Percentiles rank a stretch among this genome's conserved stretches.
These are phyloP conservation scores for Parsonsia alboflavescens DNA, from an alignment of 257 asterid genomes.

Conservation along the genomic window DNA sequence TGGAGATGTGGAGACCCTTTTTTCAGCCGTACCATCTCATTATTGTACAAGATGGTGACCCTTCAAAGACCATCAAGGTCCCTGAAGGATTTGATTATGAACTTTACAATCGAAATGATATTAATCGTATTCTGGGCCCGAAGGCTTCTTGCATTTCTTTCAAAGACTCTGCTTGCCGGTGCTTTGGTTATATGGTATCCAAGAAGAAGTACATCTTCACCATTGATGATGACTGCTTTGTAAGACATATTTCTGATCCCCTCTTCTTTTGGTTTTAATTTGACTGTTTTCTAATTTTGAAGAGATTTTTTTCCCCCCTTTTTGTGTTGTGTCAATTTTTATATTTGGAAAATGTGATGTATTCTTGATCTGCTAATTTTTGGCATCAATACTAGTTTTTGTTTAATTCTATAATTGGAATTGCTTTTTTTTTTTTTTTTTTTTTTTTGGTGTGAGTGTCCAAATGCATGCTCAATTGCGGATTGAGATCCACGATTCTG, in stretches of 20 bases:
- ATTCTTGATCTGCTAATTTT: slow-evolving; percentile 14
- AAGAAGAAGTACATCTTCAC: slow-evolving; percentile 76
- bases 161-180: slow-evolving; percentile 78
- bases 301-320: not conserved
- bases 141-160: slow-evolving; percentile 74
- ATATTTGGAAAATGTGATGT: not conserved
- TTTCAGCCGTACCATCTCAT: slow-evolving; percentile 63
- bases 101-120: slow-evolving; percentile 61
- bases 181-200: slow-evolving; percentile 73
- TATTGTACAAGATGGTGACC: slow-evolving; percentile 77
- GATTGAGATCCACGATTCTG: not conserved
- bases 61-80: slow-evolving; percentile 50
- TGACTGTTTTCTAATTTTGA: not conserved
- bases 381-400: slow-evolving; percentile 3
- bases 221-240: slow-evolving; percentile 81
- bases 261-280: not conserved
- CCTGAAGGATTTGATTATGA: slow-evolving; percentile 72
- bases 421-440: not conserved
- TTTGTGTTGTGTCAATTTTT: not conserved
- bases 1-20: slow-evolving; percentile 76
- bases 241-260: slow-evolving; percentile 15
- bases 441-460: too few species aligned
- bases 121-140: slow-evolving; percentile 58
- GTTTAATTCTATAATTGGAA: not conserved
- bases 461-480: not conserved